A percentile compares a stretch with the other conserved stretches of the same genome.
Evolutionary conservation across 495 filamentous ascomycete species (phyloP).

Genomic region (Aspergillus campestris): DNA sequence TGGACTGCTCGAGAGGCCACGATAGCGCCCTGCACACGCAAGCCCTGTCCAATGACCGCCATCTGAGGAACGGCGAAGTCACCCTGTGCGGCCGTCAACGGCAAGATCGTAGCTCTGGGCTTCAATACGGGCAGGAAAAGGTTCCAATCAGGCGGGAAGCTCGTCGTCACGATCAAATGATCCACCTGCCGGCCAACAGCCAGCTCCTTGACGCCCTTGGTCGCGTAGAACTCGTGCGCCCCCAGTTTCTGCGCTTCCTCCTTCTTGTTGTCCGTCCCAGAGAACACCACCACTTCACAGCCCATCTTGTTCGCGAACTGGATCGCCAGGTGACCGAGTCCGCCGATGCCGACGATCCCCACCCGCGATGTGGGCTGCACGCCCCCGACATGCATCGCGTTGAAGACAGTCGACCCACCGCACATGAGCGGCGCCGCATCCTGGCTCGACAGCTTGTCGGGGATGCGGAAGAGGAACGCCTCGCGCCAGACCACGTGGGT

Average conservation of each 20-base stretch:
- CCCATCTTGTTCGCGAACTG: conserved; percentile 57
- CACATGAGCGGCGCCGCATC: conserved; percentile 48
- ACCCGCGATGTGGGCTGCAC: conserved; percentile 43
- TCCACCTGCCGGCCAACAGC: conserved; percentile 27
- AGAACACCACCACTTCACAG: conserved; percentile 54
- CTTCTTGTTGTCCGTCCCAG: conserved; percentile 46
- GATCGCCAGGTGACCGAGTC: conserved; percentile 56
- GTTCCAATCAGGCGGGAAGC: conserved; percentile 32
- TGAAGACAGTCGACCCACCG: conserved; percentile 46
- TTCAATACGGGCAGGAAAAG: conserved; percentile 33
- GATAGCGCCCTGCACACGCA: conserved; percentile 45
- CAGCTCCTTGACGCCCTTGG: conserved; percentile 31
- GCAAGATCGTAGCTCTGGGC: conserved; percentile 40
- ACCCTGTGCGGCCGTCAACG: conserved; percentile 38
- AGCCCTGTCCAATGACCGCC: conserved; percentile 35
- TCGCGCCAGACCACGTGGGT: conserved; percentile 47
- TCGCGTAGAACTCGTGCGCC: conserved; percentile 40
- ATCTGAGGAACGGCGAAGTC: conserved; percentile 48
- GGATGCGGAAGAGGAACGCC: conserved; percentile 45
- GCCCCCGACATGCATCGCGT: conserved; percentile 34
- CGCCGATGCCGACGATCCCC: conserved; percentile 55
- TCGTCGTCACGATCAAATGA: conserved; percentile 42
- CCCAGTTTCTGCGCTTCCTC: conserved; percentile 47
- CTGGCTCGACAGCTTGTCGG: conserved; percentile 38
- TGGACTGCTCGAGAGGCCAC: conserved; percentile 42